Percentiles rank a stretch among this genome's conserved stretches.
Conservation (phyloP, 345 rosid genomes). For the Mangifera indica region DNA sequence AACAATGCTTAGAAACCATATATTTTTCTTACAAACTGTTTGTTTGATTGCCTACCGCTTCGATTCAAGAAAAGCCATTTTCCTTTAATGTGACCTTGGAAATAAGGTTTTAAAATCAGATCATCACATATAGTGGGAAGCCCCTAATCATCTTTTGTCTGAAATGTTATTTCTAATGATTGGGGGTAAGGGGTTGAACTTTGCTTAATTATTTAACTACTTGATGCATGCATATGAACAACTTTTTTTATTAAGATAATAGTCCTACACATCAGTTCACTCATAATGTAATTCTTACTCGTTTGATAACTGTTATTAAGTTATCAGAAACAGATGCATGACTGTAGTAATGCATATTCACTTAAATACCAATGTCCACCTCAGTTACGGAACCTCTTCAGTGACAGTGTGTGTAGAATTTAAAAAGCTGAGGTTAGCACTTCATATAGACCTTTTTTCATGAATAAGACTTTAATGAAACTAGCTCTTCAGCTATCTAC, state of each 20-base stretch:
- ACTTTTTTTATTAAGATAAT: too few relatives aligned
- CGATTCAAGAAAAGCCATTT: neutral
- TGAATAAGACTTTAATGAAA: neutral
- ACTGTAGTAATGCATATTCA: too few relatives aligned
- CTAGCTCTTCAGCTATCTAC: neutral
- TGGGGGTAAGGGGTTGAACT: neutral
- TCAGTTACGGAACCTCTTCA: slow-evolving; percentile 2
- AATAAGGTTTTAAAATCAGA: neutral
- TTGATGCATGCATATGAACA: too few relatives aligned
- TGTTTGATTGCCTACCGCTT: neutral
- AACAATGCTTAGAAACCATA: neutral
- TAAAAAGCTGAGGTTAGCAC: neutral
- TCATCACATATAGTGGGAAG: neutral
- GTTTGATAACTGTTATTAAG: too few relatives aligned
- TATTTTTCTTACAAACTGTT: neutral
- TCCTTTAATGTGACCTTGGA: neutral
- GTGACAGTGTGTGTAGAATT: neutral
- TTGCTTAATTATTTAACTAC: neutral
- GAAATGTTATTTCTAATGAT: slow-evolving; percentile 1
- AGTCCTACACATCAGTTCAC: neutral
- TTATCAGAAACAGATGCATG: too few relatives aligned
- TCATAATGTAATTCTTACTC: too few relatives aligned
- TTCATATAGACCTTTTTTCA: neutral
- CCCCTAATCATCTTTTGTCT: neutral
- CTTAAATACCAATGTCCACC: neutral